phyloP scores from a whole-genome alignment of 352 stramenopile species.

The Phytophthora kernoviae region DNA sequence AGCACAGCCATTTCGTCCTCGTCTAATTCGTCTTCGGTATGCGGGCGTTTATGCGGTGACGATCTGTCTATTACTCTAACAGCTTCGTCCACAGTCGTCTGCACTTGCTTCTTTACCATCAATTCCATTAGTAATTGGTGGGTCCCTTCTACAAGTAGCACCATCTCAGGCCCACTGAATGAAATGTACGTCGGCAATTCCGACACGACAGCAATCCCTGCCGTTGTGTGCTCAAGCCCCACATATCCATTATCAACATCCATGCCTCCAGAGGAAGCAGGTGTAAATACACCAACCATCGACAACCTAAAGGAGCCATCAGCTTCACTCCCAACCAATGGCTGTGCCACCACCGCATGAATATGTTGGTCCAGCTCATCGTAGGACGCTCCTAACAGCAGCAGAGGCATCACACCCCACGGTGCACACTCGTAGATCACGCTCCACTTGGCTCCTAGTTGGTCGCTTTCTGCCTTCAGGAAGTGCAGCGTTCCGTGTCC shows the following conservation, averaged over 20 bases:
- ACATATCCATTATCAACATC: slow-evolving; percentile 39
- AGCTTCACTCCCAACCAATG: slow-evolving; percentile 44
- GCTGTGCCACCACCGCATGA: slow-evolving; percentile 51
- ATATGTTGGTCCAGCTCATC: slow-evolving; percentile 46
- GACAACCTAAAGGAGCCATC: slow-evolving; percentile 63
- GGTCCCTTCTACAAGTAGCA: slow-evolving; percentile 64
- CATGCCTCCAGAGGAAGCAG: slow-evolving; percentile 26
- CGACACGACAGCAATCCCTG: slow-evolving; percentile 50
- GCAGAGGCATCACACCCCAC: slow-evolving; percentile 32
- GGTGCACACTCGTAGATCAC: slow-evolving; percentile 60
- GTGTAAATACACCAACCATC: slow-evolving; percentile 38
- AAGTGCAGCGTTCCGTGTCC: slow-evolving; percentile 62
- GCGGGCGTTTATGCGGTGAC: slow-evolving; percentile 51
- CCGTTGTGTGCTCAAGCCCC: slow-evolving; percentile 44
- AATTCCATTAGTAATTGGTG: slow-evolving; percentile 57
- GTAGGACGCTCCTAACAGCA: slow-evolving; percentile 59
- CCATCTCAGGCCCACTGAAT: slow-evolving; percentile 47
- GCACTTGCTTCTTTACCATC: slow-evolving; percentile 13
- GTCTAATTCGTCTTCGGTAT: slow-evolving; percentile 57
- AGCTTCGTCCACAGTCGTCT: slow-evolving; percentile 1
- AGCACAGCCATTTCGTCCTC: slow-evolving; percentile 64
- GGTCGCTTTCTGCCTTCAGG: slow-evolving; percentile 40
- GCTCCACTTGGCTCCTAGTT: slow-evolving; percentile 40
- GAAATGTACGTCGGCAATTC: slow-evolving; percentile 60
- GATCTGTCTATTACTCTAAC: slow-evolving; percentile 5